phyloP scores from a whole-genome alignment of 805 yeast species.

The Allodekkera sacchari region DNA sequence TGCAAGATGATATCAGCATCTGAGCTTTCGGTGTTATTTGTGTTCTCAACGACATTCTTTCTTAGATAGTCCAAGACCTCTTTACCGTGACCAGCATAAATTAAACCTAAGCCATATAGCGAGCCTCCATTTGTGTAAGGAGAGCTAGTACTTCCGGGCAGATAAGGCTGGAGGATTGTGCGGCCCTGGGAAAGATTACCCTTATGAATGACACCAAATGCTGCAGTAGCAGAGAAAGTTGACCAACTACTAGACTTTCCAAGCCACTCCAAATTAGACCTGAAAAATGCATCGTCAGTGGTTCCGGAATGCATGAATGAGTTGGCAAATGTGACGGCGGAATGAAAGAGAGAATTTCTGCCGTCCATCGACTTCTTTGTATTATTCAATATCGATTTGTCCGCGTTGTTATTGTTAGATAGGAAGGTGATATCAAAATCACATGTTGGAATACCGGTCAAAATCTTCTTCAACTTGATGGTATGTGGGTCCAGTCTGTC shows the following conservation, averaged over 20 bases:
- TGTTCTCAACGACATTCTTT: slow-evolving; percentile 56
- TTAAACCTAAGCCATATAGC: slow-evolving; percentile 82
- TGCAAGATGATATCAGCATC: slow-evolving; percentile 81
- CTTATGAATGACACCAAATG: slow-evolving; percentile 92
- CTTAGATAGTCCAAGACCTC: slow-evolving; percentile 77
- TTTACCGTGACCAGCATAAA: slow-evolving; percentile 93
- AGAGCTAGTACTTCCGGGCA: slow-evolving; percentile 74
- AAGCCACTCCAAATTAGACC: slow-evolving; percentile 89
- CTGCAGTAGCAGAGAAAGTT: slow-evolving; percentile 95
- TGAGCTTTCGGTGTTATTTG: slow-evolving; percentile 30
- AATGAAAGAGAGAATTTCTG: slow-evolving; percentile 87
- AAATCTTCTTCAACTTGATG: slow-evolving; percentile 41
- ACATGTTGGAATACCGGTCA: slow-evolving; percentile 90
- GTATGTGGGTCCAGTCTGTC: slow-evolving; percentile 13
- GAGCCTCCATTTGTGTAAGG: slow-evolving; percentile 95
- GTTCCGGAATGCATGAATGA: slow-evolving; percentile 96
- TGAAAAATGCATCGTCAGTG: slow-evolving; percentile 85
- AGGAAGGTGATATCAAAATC: slow-evolving; percentile 86
- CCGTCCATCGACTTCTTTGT: slow-evolving; percentile 81
- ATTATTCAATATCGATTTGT: slow-evolving; percentile 69
- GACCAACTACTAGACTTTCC: slow-evolving; percentile 99
- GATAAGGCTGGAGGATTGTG: slow-evolving; percentile 78
- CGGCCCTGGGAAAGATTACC: slow-evolving; percentile 91
- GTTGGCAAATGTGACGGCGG: slow-evolving; percentile 90
- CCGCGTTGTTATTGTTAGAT: slow-evolving; percentile 80